A percentile compares a stretch with the other conserved stretches of the same genome.
phyloP scores from a whole-genome alignment of 345 rosid species.

The Salix arbutifolia region DNA sequence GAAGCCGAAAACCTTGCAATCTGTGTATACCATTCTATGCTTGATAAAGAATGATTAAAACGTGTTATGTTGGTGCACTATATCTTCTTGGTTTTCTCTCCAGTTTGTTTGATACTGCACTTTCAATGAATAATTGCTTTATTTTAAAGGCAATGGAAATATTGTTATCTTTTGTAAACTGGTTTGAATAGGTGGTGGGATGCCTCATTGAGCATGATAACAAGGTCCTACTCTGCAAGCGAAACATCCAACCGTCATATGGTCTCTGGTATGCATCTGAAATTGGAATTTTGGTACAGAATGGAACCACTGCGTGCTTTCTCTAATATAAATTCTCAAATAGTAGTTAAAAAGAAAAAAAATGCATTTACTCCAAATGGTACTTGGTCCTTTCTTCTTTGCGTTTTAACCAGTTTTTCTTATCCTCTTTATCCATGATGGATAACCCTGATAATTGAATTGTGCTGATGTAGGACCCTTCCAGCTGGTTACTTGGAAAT shows the following conservation, averaged over 20 bases:
- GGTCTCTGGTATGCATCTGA: conserved; percentile 63
- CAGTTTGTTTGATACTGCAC: background rate
- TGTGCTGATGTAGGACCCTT: conserved; percentile 66
- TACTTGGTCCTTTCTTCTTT: conserved; percentile 9
- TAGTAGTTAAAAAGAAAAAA: background rate
- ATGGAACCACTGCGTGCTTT: background rate
- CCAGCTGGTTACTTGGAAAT: conserved; percentile 98
- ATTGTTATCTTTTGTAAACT: conserved; percentile 7
- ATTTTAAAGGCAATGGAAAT: background rate
- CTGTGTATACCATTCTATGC: background rate
- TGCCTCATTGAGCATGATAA: conserved; percentile 87
- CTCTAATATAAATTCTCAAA: background rate
- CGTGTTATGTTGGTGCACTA: background rate
- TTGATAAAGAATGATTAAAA: background rate
- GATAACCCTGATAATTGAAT: conserved; percentile 9
- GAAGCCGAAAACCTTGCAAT: background rate
- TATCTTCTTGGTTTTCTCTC: background rate
- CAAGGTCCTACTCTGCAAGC: conserved; percentile 88
- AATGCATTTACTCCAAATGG: conserved; percentile 1
- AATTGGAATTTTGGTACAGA: conserved; percentile 1
- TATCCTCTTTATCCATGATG: background rate
- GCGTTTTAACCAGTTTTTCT: background rate
- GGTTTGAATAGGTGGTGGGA: conserved; percentile 70
- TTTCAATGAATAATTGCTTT: background rate
- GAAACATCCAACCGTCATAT: conserved; percentile 89